Evolutionary conservation across 1,284 basidiomycete genomes (phyloP), one percentile per base, ranked within the genome.

Genomic region (Papiliotrema laurentii): DNA sequence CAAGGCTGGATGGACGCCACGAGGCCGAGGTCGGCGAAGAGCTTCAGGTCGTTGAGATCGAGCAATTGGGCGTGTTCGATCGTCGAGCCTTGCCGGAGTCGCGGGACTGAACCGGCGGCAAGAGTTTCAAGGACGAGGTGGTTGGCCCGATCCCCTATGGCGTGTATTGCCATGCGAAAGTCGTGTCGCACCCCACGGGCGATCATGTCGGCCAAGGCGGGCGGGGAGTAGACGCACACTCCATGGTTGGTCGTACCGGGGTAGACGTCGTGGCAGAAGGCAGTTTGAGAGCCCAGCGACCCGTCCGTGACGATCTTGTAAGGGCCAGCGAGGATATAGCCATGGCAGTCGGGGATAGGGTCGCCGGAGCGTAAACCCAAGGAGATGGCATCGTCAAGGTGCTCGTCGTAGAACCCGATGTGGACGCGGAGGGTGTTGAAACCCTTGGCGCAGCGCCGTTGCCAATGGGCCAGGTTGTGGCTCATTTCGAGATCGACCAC

Each of bases 31-130:
- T 43, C 30, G 5, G 39, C 45, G 50, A 70, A 69, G 11, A 59
- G 53, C 3, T 58, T 49, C 11, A 72, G 48, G 45, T 70, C 69
- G 24, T 51, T 45, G 11, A 53, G 43, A 2, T 50, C 40, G 42
- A 72, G 57, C 19, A 68, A 53, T 50, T 72, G 69, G 10, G 67
- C 68, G 38, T 72, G 69, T 46, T 70, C 69, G 46, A 72, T 70
- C 16, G 62, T 60, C 2, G 55, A 59, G 1, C 62, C 63, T 1
- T 56, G 51, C 2, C 63, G 49, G 0, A 63, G 59, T 1, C 45
- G 46, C 10, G 51, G 53, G 10, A 36, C 34, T n/a, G n/a, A n/a
- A n/a, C n/a, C n/a, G 2, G 53, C 31, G 4, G 47, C 48, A 24
- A 70, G 45, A 1, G 57, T 51, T 18, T 54, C 43, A 37, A 72